Evolutionary conservation across 495 filamentous ascomycete species (phyloP).

Genomic region (Usnea hakonensis): DNA sequence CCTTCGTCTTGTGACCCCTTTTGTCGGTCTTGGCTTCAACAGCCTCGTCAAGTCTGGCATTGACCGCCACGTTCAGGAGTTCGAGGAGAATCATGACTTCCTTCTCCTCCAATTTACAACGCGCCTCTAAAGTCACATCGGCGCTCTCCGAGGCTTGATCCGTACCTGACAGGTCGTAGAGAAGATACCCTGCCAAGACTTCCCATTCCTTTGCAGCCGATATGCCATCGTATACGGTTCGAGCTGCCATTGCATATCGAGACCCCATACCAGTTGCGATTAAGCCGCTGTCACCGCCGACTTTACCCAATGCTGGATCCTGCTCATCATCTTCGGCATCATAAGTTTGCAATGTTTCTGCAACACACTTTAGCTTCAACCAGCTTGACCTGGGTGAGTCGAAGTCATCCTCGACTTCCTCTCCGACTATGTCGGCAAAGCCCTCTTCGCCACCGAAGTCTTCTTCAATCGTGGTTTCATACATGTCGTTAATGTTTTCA

Average conservation of each 20-base stretch:
- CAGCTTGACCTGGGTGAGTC: slow-evolving; percentile 69
- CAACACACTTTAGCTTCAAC: slow-evolving; percentile 86
- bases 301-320: slow-evolving; percentile 26
- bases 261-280: slow-evolving; percentile 59
- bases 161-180: slow-evolving; percentile 77
- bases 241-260: slow-evolving; percentile 74
- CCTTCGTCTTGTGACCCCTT: slow-evolving; percentile 56
- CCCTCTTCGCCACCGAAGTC: slow-evolving; percentile 76
- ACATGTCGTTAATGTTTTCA: slow-evolving; percentile 72
- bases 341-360: slow-evolving; percentile 73
- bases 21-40: slow-evolving; percentile 50
- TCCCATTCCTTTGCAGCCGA: slow-evolving; percentile 80
- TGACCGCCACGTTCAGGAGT: slow-evolving; percentile 72
- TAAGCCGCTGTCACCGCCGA: slow-evolving; percentile 41
- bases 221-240: slow-evolving; percentile 75
- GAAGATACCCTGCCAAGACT: slow-evolving; percentile 74
- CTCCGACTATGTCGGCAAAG: slow-evolving; percentile 56
- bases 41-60: slow-evolving; percentile 51
- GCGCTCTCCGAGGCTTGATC: slow-evolving; percentile 42
- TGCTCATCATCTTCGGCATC: slow-evolving; percentile 49
- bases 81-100: slow-evolving; percentile 84
- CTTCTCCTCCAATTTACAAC: slow-evolving; percentile 63
- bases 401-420: slow-evolving; percentile 59
- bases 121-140: slow-evolving; percentile 48
- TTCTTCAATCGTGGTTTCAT: slow-evolving; percentile 72